Evolutionary conservation across 2,329 filamentous ascomycete genomes (phyloP).

Genomic region (Aspergillus calidoustus): DNA sequence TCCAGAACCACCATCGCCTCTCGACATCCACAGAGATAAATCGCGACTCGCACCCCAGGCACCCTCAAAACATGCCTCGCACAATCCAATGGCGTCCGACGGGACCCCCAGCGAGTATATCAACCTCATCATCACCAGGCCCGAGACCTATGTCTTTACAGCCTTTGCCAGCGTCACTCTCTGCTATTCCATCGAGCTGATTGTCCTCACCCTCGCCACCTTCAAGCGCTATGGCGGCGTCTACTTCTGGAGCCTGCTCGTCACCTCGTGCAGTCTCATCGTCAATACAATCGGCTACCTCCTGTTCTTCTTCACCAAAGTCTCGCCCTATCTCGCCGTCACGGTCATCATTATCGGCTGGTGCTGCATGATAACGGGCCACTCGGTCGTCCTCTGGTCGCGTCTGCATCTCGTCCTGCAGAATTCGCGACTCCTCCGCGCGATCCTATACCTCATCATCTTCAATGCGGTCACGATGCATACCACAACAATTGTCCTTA

Average conservation of each 20-base stretch:
- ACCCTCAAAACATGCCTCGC: background rate
- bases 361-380: constrained; percentile 48
- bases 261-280: constrained; percentile 43
- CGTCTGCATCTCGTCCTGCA: constrained; percentile 49
- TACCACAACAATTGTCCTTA: constrained; percentile 45
- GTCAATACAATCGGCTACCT: constrained; percentile 47
- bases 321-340: constrained; percentile 35
- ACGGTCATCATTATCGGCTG: constrained; percentile 44
- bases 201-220: constrained; percentile 47
- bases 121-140: background rate
- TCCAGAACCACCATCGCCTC: too few relatives aligned
- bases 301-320: constrained; percentile 43
- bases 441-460: constrained; percentile 47
- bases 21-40: too few relatives aligned
- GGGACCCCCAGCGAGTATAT: background rate
- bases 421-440: constrained; percentile 35
- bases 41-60: too few relatives aligned
- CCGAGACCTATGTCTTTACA: constrained; percentile 31
- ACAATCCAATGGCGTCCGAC: background rate
- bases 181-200: constrained; percentile 52
- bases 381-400: constrained; percentile 52
- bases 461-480: constrained; percentile 44
- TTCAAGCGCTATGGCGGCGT: constrained; percentile 47
- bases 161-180: constrained; percentile 48
- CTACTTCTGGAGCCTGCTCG: constrained; percentile 52